phyloP scores from a whole-genome alignment of 2,329 filamentous ascomycete species.

The Alternaria gansuensis region DNA sequence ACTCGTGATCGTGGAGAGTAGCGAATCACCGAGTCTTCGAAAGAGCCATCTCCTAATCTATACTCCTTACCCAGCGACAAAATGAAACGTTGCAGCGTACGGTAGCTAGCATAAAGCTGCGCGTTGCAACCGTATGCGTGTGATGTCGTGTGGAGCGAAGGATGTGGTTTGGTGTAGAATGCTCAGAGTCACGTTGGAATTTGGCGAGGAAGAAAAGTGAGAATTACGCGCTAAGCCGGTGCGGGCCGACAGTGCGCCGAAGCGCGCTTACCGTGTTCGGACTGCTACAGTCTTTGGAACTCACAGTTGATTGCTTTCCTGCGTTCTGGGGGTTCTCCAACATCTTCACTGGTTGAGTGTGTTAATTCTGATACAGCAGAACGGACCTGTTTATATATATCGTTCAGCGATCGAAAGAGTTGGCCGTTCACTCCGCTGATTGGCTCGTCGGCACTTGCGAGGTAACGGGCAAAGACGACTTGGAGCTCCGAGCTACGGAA shows the following conservation, averaged over 20 bases:
- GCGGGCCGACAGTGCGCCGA: slow-evolving; percentile 20
- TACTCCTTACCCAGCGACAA: neutral
- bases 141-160: slow-evolving; percentile 2
- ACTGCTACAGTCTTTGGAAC: neutral
- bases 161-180: slow-evolving; percentile 8
- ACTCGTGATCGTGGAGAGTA: slow-evolving; percentile 79
- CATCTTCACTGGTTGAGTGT: neutral
- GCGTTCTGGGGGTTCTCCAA: neutral
- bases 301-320: neutral
- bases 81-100: neutral
- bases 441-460: neutral
- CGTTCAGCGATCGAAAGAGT: neutral
- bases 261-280: slow-evolving; percentile 8
- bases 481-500: too few species aligned
- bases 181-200: neutral
- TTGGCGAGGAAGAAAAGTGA: slow-evolving; percentile 20
- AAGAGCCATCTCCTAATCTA: slow-evolving; percentile 68
- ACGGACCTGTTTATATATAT: too few species aligned
- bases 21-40: slow-evolving; percentile 85
- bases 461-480: neutral
- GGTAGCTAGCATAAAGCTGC: slow-evolving; percentile 14
- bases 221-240: slow-evolving; percentile 9
- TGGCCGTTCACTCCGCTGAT: neutral
- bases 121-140: neutral
- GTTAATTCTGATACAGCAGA: neutral